Evolutionary conservation across 1,139 yeast species (phyloP), one percentile per base, ranked within the genome.

Genomic region (Geotrichum australiense): DNA sequence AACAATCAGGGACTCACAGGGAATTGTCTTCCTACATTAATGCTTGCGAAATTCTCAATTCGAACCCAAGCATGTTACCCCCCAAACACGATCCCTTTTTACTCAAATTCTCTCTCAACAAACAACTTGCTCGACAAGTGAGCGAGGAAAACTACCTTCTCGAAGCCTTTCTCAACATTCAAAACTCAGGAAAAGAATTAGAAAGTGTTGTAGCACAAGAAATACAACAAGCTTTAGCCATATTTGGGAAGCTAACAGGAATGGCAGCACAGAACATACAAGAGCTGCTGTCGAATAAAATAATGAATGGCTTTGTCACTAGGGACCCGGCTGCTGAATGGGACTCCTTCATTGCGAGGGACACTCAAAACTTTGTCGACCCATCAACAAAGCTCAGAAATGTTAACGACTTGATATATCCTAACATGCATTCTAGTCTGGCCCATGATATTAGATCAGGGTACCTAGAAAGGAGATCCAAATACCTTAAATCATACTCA

Each of bases 161-260:
- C 54, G 95, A 87, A 57, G 96, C 97, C 0, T 89, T 76, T 58
- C 71, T 79, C 50, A 89, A 91, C 62, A 70, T 89, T 52, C 96
- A 91, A 64, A 75, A 76, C 31, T 83, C 95, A 1, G 96, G 95
- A 36, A 78, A 82, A 47, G 93, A 87, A 57, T 72, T 93, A 51
- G 97, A 89, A 62, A 78, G 81, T 50, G 91, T 86, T 47, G 93
- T 91, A 18, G 86, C 83, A 31, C 71, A 78, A 59, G 96, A 89
- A 59, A 69, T 91, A 41, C 97, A 89, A 64, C 80, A 78, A 53
- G 86, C 93, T 28, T 62, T 87, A 50, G 74, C 80, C 7, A 73
- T 73, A 37, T 89, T 80, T 63, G 82, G 93, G 26, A 76, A 75
- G 40, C 53, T 59, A 31, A 50, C 60, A 8, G 63, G 59, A 35